phyloP scores from a whole-genome alignment of 768 basidiomycete genomes.

The Collybia sp. region DNA sequence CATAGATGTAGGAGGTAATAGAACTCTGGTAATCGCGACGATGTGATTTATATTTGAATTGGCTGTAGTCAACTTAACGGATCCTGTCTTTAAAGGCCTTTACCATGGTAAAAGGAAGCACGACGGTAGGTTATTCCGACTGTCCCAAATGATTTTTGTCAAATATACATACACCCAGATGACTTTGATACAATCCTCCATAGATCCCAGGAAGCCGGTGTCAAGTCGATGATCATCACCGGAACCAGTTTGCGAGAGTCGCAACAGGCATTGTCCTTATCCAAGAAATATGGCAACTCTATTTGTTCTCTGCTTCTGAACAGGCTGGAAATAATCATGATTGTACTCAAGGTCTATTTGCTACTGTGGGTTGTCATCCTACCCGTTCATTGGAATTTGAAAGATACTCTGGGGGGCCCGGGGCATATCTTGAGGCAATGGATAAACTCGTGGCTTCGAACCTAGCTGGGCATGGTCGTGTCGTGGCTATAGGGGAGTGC shows the following conservation, averaged over 20 bases:
- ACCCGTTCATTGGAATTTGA: slow-evolving; percentile 72
- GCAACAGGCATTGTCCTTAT: slow-evolving; percentile 52
- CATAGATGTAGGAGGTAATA: no score
- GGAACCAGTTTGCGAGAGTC: slow-evolving; percentile 69
- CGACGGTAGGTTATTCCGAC: slow-evolving; percentile 27
- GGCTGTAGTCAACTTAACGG: slow-evolving; percentile 33
- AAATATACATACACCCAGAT: slow-evolving; percentile 30
- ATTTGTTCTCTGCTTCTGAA: neutral
- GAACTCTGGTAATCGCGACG: no score
- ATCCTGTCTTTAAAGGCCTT: slow-evolving; percentile 50
- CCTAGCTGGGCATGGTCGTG: slow-evolving; percentile 48
- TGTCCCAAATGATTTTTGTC: neutral
- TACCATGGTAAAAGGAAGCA: slow-evolving; percentile 48
- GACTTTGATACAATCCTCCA: slow-evolving; percentile 57
- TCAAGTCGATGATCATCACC: slow-evolving; percentile 72
- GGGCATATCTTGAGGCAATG: slow-evolving; percentile 57
- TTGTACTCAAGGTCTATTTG: slow-evolving; percentile 46
- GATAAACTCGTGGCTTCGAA: slow-evolving; percentile 48
- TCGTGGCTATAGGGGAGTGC: slow-evolving; percentile 76
- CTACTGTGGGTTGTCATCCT: slow-evolving; percentile 79
- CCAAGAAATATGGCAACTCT: slow-evolving; percentile 45
- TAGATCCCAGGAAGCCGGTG: slow-evolving; percentile 54
- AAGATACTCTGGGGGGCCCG: slow-evolving; percentile 45
- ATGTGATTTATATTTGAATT: neutral
- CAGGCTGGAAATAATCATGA: neutral